phyloP scores from a whole-genome alignment of 768 basidiomycete species.

The Strobilomyces confusus region DNA sequence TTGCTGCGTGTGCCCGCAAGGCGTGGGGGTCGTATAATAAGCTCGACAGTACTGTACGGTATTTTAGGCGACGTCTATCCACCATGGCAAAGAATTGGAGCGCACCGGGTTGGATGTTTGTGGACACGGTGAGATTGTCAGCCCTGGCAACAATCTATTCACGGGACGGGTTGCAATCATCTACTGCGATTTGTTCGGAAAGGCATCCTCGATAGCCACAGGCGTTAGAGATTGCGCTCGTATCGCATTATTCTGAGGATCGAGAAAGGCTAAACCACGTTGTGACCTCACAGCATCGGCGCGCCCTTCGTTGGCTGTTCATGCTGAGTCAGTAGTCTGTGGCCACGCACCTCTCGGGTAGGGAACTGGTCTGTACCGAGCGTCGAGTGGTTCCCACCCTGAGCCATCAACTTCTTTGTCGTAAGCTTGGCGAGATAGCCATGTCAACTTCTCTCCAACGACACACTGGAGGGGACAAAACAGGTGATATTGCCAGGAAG shows the following conservation, averaged over 20 bases:
- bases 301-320: neutral
- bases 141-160: neutral
- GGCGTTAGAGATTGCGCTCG: neutral
- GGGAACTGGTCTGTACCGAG: neutral
- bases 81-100: neutral
- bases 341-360: neutral
- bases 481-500: conserved; percentile 16
- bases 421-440: conserved; percentile 8
- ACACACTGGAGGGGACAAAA: conserved; percentile 10
- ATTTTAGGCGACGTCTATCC: neutral
- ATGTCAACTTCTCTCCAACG: conserved; percentile 9
- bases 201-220: neutral
- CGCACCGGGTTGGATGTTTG: neutral
- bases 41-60: neutral
- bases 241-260: neutral
- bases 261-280: conserved; percentile 25
- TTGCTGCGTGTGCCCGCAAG: neutral
- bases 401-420: conserved; percentile 10
- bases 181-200: neutral
- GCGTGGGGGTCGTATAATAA: neutral
- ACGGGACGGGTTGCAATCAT: neutral
- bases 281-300: conserved; percentile 2
- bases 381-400: neutral
- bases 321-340: neutral
- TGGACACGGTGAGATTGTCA: neutral